These are phyloP conservation scores for Teratosphaeriaceae sp. DNA, from an alignment of 2,329 filamentous ascomycete species.

Conservation along the genomic window DNA sequence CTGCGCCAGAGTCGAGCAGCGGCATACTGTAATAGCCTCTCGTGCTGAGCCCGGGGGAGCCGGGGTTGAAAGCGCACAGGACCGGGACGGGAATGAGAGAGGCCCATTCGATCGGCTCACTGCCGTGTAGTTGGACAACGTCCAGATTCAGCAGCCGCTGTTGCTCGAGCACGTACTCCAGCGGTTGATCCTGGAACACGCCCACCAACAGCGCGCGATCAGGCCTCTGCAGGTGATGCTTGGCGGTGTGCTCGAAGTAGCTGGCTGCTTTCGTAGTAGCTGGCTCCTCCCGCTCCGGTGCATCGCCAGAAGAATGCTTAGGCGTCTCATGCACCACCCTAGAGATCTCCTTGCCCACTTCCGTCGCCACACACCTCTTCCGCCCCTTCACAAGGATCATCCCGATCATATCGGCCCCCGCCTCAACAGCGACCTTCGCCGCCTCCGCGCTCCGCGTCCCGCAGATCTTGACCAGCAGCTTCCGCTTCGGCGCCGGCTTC, in stretches of 20 bases:
- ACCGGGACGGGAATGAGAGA: slow-evolving; percentile 85
- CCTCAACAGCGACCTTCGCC: slow-evolving; percentile 71
- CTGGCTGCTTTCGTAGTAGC: slow-evolving; percentile 45
- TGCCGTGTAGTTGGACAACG: slow-evolving; percentile 85
- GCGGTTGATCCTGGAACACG: slow-evolving; percentile 86
- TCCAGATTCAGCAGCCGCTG: slow-evolving; percentile 73
- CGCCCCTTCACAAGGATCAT: slow-evolving; percentile 83
- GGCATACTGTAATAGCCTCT: slow-evolving; percentile 79
- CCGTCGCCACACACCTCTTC: slow-evolving; percentile 71
- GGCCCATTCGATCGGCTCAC: slow-evolving; percentile 90
- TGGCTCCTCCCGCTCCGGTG: background rate
- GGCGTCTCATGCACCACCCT: slow-evolving; percentile 59
- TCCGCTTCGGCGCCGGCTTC: slow-evolving; percentile 20
- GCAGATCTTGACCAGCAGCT: slow-evolving; percentile 84
- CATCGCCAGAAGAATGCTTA: slow-evolving; percentile 25
- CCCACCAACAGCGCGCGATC: slow-evolving; percentile 74
- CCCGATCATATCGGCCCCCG: slow-evolving; percentile 85
- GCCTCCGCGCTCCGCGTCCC: slow-evolving; percentile 79
- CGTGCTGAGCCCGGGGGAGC: slow-evolving; percentile 60
- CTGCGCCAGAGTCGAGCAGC: slow-evolving; percentile 79
- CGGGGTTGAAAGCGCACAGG: slow-evolving; percentile 75
- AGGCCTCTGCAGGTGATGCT: slow-evolving; percentile 41
- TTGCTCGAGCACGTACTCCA: slow-evolving; percentile 73
- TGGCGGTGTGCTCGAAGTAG: slow-evolving; percentile 60
- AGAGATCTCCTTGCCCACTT: slow-evolving; percentile 75